Percentiles rank a stretch among this genome's conserved stretches.
Evolutionary conservation across 192 early-diverging fungal species (phyloP).

Genomic region (Backusella morwellensis): DNA sequence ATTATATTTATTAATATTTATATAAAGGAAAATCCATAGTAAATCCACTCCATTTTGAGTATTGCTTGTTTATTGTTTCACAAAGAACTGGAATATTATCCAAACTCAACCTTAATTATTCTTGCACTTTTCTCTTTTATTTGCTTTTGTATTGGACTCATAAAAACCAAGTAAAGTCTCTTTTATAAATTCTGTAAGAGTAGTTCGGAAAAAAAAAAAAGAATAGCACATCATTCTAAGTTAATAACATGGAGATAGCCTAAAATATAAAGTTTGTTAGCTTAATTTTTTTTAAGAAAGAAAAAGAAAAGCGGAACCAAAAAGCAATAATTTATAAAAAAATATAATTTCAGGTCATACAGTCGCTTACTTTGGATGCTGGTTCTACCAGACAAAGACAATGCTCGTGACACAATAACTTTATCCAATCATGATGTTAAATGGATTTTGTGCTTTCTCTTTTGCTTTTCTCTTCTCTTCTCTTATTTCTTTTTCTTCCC

Average conservation of each 20-base stretch:
- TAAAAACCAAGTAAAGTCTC: neutral
- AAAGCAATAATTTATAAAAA: constrained; percentile 4
- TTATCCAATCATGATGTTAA: neutral
- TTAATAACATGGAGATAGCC: neutral
- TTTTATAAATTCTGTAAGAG: neutral
- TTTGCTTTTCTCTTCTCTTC: neutral
- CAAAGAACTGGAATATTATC: neutral
- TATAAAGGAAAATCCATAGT: neutral
- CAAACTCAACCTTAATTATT: neutral
- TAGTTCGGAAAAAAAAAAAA: neutral
- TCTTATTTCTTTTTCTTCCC: neutral
- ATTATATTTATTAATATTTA: neutral
- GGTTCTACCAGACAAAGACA: neutral
- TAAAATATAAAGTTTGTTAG: neutral
- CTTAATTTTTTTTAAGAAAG: neutral
- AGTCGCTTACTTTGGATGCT: neutral
- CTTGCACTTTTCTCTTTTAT: neutral
- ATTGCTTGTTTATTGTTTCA: neutral
- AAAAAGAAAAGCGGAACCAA: constrained; percentile 2
- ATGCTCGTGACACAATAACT: constrained; percentile 11
- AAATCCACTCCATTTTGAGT: neutral
- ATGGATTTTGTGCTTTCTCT: neutral
- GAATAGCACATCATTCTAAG: neutral
- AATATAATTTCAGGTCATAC: constrained; percentile 2
- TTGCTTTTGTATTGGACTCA: neutral